These are phyloP conservation scores for Colletotrichum sp. DNA, from an alignment of 2,329 filamentous ascomycete genomes.

Conservation along the genomic window DNA sequence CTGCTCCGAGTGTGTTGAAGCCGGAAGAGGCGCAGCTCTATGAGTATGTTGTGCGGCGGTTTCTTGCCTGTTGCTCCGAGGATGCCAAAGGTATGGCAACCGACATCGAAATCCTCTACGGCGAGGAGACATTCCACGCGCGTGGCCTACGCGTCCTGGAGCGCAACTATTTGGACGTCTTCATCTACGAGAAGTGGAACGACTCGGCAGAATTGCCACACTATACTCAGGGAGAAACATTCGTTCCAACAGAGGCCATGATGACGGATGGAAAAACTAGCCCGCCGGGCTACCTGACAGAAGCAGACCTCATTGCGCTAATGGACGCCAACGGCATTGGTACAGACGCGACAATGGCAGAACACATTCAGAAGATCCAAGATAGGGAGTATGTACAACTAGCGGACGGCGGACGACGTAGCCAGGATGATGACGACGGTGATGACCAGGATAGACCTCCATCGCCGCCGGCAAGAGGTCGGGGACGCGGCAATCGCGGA, in stretches of 20 bases:
- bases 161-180: conserved; percentile 93
- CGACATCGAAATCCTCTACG: conserved; percentile 84
- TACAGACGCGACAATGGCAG: conserved; percentile 98
- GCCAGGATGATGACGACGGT: conserved; percentile 43
- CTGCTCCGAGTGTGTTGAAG: conserved; percentile 65
- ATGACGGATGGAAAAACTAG: conserved; percentile 92
- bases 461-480: conserved; percentile 39
- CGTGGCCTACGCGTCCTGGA: conserved; percentile 86
- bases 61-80: conserved; percentile 93
- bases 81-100: conserved; percentile 89
- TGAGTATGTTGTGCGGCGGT: conserved; percentile 90
- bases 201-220: conserved; percentile 82
- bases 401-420: conserved; percentile 45
- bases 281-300: conserved; percentile 85
- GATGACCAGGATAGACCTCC: conserved; percentile 42
- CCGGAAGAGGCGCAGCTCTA: conserved; percentile 80
- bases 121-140: conserved; percentile 80
- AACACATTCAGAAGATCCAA: conserved; percentile 97
- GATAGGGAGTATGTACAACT: conserved; percentile 84
- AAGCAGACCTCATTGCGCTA: conserved; percentile 91
- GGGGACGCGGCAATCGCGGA: conserved; percentile 50
- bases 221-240: conserved; percentile 80
- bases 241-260: conserved; percentile 86
- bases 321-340: conserved; percentile 99
- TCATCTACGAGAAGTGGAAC: conserved; percentile 96